Base-by-base conservation (phyloP, 495 filamentous ascomycete genomes). In the Lasiosphaeris hirsuta region DNA sequence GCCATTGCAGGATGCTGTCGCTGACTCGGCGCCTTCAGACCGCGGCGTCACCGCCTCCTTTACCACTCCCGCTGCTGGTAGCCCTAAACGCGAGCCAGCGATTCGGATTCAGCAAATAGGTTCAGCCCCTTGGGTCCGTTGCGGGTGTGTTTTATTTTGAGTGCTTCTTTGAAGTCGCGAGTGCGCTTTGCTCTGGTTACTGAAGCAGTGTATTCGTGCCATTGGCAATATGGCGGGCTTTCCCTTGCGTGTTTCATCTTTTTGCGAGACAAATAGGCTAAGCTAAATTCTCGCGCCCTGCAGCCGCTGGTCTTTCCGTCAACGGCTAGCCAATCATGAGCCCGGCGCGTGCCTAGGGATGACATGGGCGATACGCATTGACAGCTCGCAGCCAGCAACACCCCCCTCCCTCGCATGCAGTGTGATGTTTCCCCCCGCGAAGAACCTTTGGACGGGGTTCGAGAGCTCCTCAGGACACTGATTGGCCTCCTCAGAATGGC, bases 321-420 rank as follows among this genome's bases (percentile, higher is more conserved):
- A 19, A 34, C 18, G 40, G 38, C 38, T 38, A n/a, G 51, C 53
- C 53, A 55, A 55, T 55, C 34, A 55, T 10, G 18, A 37, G n/a
- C 15, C 14, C n/a, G 18, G 53, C 53, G 42, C 41, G 38, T 47
- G 42, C 38, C 39, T 13, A 10, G 38, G 47, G 10, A 9, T 23
- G 17, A 10, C 17, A 41, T 41, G 42, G 56, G 56, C 56, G 56
- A 59, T 59, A 59, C 56, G 56, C 56, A 59, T 59, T 53, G 56
- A 59, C 56, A 46, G 33, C 53, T 30, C 23, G 23, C 23, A 30
- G 23, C 23, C 2, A 30, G 23, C 23, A 30, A 30, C 23, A 30
- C 23, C 23, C 23, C 23, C 23, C 14, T 38, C 8, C 35, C 15
- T 51, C 48, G 34, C 33, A 51, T 51, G 23, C 30, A 55, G 40